Percentiles rank a stretch among this genome's conserved stretches.
Evolutionary conservation across 2,329 filamentous ascomycete genomes (phyloP).

Genomic region (Aspergillus terreus): DNA sequence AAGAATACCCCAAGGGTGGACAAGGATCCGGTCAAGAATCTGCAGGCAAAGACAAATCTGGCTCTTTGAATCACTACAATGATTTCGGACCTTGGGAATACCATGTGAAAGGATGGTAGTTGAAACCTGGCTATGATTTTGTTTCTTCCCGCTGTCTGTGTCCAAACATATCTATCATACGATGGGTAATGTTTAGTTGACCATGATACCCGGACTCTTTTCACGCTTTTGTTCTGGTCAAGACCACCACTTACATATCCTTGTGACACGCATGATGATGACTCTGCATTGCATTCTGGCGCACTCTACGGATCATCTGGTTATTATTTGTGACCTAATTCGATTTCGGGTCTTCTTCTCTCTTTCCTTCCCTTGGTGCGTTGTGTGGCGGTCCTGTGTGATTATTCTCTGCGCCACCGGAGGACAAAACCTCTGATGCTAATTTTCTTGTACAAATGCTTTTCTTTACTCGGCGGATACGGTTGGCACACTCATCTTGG

Average conservation of each 20-base stretch:
- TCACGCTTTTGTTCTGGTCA: conserved; percentile 9
- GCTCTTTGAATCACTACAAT: conserved; percentile 83
- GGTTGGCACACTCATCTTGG: conserved; percentile 13
- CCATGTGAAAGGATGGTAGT: conserved; percentile 79
- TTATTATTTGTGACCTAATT: conserved; percentile 20
- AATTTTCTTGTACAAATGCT: conserved; percentile 33
- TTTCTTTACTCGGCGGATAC: conserved; percentile 13
- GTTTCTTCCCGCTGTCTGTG: conserved; percentile 6
- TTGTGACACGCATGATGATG: conserved; percentile 35
- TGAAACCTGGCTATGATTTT: conserved; percentile 1
- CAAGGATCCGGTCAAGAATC: conserved; percentile 19
- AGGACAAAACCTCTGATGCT: conserved; percentile 17
- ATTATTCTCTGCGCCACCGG: conserved; percentile 20
- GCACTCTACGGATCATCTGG: conserved; percentile 28
- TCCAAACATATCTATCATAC: conserved; percentile 8
- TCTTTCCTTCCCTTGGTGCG: conserved; percentile 24
- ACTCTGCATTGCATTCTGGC: conserved; percentile 39
- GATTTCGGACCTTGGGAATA: conserved; percentile 79
- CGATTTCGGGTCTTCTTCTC: conserved; percentile 17
- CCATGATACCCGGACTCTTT: conserved; percentile 18
- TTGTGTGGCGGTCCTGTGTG: conserved; percentile 28
- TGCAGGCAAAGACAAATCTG: conserved; percentile 55
- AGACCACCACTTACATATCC: conserved; percentile 19
- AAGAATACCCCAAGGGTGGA: conserved; percentile 64
- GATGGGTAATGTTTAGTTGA: conserved; percentile 16